Conservation (phyloP, 164 flowering plant species). For the Piper longum region DNA sequence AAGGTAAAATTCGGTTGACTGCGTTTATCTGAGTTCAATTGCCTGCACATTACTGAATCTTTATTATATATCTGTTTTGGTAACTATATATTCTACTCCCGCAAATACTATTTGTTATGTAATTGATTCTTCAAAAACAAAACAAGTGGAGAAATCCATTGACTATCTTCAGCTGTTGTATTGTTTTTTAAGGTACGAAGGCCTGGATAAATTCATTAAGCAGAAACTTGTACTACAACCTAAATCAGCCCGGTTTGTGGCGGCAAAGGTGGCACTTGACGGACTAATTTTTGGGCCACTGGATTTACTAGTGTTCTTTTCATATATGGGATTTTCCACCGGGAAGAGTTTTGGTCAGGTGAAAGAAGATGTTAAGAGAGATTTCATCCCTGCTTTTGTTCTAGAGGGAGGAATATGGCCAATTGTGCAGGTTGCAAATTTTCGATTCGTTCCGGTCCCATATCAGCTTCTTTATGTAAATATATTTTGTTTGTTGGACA, state of each 20-base stretch:
- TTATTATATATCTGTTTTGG: no score
- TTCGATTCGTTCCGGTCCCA: constrained; percentile 65
- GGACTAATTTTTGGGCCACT: constrained; percentile 71
- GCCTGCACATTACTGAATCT: no score
- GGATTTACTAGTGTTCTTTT: constrained; percentile 63
- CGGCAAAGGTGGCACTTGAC: constrained; percentile 66
- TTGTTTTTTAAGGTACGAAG: constrained; percentile 58
- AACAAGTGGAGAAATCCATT: background rate
- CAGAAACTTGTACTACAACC: constrained; percentile 35
- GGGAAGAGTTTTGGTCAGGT: constrained; percentile 64
- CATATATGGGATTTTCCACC: constrained; percentile 68
- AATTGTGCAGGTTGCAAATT: constrained; percentile 60
- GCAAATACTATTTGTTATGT: no score
- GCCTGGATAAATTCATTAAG: constrained; percentile 54
- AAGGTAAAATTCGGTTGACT: no score
- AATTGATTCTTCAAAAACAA: no score
- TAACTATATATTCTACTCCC: constrained; percentile 1
- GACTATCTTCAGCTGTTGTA: constrained; percentile 1
- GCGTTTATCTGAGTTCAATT: no score
- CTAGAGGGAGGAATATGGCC: constrained; percentile 85
- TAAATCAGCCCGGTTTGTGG: constrained; percentile 58
- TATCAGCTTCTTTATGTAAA: constrained; percentile 89
- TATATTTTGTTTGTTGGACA: constrained; percentile 74
- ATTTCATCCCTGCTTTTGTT: constrained; percentile 64
- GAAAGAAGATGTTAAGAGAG: constrained; percentile 80